These are phyloP conservation scores for Pichia sp. DNA, from an alignment of 1,139 yeast species.

Conservation along the genomic window DNA sequence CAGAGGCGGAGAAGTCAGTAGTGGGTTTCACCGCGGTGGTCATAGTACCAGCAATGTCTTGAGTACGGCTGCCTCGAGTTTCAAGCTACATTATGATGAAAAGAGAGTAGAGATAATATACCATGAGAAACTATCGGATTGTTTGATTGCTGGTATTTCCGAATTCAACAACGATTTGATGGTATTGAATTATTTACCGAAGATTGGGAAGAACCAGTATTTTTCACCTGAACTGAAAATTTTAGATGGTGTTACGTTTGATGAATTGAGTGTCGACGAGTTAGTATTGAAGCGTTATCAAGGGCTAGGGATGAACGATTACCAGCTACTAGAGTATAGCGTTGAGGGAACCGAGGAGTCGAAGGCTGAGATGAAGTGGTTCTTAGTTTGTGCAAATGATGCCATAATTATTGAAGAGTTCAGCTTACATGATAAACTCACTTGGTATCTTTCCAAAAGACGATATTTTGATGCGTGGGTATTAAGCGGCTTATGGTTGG, in stretches of 20 bases:
- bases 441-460: slow-evolving; percentile 63
- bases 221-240: slow-evolving; percentile 68
- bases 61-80: slow-evolving; percentile 68
- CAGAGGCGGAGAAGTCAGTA: slow-evolving; percentile 8
- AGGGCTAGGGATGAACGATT: slow-evolving; percentile 74
- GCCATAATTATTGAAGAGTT: slow-evolving; percentile 68
- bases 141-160: slow-evolving; percentile 72
- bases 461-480: slow-evolving; percentile 70
- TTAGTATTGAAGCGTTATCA: slow-evolving; percentile 58
- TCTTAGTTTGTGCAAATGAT: slow-evolving; percentile 74
- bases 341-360: not conserved
- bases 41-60: slow-evolving; percentile 31
- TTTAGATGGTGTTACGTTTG: slow-evolving; percentile 60
- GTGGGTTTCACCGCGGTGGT: slow-evolving; percentile 4
- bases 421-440: slow-evolving; percentile 59
- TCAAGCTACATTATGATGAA: slow-evolving; percentile 46
- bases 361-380: slow-evolving; percentile 42
- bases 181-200: slow-evolving; percentile 54
- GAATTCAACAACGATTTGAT: slow-evolving; percentile 62
- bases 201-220: slow-evolving; percentile 23
- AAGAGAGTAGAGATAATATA: slow-evolving; percentile 53
- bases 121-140: slow-evolving; percentile 51
- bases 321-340: slow-evolving; percentile 44
- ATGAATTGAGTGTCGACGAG: slow-evolving; percentile 80
- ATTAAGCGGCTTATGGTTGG: slow-evolving; percentile 56